Conservation (phyloP, 495 filamentous ascomycete species). For the Evansstolkia leycettana region DNA sequence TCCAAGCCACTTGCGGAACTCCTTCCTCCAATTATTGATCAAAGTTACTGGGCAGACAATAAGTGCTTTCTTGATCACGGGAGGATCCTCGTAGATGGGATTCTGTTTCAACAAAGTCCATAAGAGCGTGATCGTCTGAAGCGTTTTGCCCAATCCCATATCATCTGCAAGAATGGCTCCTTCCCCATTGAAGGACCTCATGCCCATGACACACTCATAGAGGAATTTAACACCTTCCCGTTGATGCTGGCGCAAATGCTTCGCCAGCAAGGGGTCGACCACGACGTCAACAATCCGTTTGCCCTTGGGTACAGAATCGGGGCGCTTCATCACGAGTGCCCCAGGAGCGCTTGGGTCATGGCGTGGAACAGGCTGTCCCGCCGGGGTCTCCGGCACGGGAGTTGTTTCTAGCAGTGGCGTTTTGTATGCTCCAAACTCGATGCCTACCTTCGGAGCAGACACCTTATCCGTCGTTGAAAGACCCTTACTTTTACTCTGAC, state of each 20-base stretch:
- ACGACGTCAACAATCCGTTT: constrained; percentile 71
- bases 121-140: constrained; percentile 66
- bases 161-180: constrained; percentile 74
- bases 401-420: constrained; percentile 47
- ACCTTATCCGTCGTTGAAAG: constrained; percentile 8
- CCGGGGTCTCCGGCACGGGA: constrained; percentile 29
- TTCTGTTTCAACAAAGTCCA: constrained; percentile 80
- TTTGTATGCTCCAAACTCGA: constrained; percentile 38
- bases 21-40: constrained; percentile 70
- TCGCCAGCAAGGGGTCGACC: constrained; percentile 57
- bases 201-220: constrained; percentile 79
- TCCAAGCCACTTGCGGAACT: constrained; percentile 73
- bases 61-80: constrained; percentile 64
- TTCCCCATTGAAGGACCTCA: constrained; percentile 56
- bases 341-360: constrained; percentile 51
- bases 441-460: constrained; percentile 11
- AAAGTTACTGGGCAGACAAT: constrained; percentile 75
- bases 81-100: constrained; percentile 46
- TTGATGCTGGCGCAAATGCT: constrained; percentile 61
- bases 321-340: constrained; percentile 62
- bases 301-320: constrained; percentile 40
- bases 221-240: constrained; percentile 66
- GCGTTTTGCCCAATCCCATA: constrained; percentile 72
- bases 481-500: constrained; percentile 8
- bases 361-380: constrained; percentile 41